These are phyloP conservation scores for Conringia planisiliqua DNA, from an alignment of 345 rosid genomes.

Conservation along the genomic window DNA sequence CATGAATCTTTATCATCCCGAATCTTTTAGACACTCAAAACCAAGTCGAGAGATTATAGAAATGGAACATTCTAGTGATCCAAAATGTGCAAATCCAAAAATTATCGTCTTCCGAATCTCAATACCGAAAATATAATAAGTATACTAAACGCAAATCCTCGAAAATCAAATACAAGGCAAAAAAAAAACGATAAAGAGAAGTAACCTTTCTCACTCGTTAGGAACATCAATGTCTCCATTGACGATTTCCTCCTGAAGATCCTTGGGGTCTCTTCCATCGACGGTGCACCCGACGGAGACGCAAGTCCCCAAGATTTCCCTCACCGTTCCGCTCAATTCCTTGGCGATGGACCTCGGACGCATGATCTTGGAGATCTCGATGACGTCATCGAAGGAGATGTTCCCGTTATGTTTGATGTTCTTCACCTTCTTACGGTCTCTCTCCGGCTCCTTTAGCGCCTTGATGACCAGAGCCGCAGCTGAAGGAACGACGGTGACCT, in stretches of 20 bases:
- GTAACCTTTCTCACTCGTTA: slow-evolving; percentile 29
- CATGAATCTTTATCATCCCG: neutral
- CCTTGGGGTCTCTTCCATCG: slow-evolving; percentile 57
- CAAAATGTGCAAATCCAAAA: slow-evolving; percentile 20
- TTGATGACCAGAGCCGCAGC: slow-evolving; percentile 65
- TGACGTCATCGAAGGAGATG: slow-evolving; percentile 53
- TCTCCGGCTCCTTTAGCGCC: slow-evolving; percentile 57
- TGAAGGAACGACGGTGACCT: slow-evolving; percentile 60
- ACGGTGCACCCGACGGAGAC: slow-evolving; percentile 65
- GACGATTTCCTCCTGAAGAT: slow-evolving; percentile 47
- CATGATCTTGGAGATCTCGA: slow-evolving; percentile 56
- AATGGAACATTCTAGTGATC: neutral
- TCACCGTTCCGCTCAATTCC: slow-evolving; percentile 53
- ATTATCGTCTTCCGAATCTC: neutral
- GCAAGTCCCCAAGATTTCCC: slow-evolving; percentile 61
- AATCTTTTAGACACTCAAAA: neutral
- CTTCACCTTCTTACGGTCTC: slow-evolving; percentile 57
- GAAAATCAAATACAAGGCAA: neutral
- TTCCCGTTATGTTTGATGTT: slow-evolving; percentile 44
- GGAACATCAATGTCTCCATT: slow-evolving; percentile 54
- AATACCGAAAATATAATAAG: neutral
- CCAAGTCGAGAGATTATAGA: neutral
- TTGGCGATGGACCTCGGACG: slow-evolving; percentile 53
- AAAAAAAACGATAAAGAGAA: neutral
- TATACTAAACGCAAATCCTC: neutral